phyloP scores from a whole-genome alignment of 2,329 filamentous ascomycete genomes.

The Dryadomyces quercus-mongolicae region DNA sequence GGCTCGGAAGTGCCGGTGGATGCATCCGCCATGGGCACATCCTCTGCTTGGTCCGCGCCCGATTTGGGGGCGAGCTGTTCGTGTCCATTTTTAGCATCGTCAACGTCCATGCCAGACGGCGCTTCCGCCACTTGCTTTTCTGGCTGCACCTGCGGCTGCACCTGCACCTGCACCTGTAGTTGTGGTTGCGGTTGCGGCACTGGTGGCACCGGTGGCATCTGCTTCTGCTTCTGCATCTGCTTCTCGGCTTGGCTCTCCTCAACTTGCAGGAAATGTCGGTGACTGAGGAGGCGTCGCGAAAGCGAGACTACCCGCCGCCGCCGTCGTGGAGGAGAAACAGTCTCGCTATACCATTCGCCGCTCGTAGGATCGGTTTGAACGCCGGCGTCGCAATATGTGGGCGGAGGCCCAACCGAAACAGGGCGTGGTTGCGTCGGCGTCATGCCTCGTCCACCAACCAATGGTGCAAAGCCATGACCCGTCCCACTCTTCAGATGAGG shows the following conservation, averaged over 20 bases:
- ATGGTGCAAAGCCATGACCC: not conserved
- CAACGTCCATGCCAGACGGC: not conserved
- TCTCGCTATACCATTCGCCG: conserved; percentile 38
- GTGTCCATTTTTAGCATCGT: not conserved
- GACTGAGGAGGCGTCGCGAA: conserved; percentile 39
- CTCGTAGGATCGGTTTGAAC: conserved; percentile 44
- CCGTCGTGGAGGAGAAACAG: conserved; percentile 22
- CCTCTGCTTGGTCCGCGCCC: conserved; percentile 3
- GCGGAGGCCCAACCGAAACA: conserved; percentile 24
- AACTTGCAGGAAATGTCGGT: conserved; percentile 28
- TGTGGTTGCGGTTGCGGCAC: not conserved
- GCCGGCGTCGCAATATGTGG: conserved; percentile 35
- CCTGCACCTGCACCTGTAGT: not conserved
- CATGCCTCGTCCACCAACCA: not conserved
- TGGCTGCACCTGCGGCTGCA: not conserved
- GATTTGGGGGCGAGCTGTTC: not conserved
- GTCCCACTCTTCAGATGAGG: conserved; percentile 18
- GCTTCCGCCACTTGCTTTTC: not conserved
- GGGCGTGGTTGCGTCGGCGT: conserved; percentile 19
- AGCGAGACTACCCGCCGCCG: conserved; percentile 40
- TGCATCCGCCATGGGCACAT: conserved; percentile 16
- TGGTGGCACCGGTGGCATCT: not conserved
- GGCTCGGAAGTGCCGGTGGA: not conserved
- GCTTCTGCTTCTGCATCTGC: conserved; percentile 10
- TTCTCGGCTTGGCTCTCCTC: conserved; percentile 24